These are phyloP conservation scores for Arachnopeziza araneosa DNA, from an alignment of 2,329 filamentous ascomycete species.

Conservation along the genomic window DNA sequence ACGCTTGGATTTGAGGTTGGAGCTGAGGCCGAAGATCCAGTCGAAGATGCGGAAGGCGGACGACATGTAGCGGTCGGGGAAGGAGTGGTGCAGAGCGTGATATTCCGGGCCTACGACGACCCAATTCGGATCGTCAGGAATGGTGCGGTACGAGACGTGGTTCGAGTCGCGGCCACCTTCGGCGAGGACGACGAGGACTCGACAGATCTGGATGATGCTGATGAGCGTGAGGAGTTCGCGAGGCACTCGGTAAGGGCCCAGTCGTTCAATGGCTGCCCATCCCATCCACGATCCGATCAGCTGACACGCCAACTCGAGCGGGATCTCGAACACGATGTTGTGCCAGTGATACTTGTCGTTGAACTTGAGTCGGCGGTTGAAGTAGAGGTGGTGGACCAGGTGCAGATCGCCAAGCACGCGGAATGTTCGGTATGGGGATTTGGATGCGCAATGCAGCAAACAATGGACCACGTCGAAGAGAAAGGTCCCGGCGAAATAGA, in stretches of 20 bases:
- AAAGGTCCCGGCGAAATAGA: conserved; percentile 13
- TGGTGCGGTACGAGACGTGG: conserved; percentile 7
- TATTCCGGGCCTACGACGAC: conserved; percentile 15
- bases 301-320: conserved; percentile 12
- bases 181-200: conserved; percentile 8
- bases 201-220: conserved; percentile 3
- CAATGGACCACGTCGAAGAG: conserved; percentile 15
- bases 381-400: conserved; percentile 15
- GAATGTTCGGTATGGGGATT: conserved; percentile 8
- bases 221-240: conserved; percentile 5
- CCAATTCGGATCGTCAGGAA: conserved; percentile 14
- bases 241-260: conserved; percentile 3
- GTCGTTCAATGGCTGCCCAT: background rate
- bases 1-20: conserved; percentile 5
- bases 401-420: conserved; percentile 14
- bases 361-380: conserved; percentile 15
- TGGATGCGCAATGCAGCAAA: conserved; percentile 11
- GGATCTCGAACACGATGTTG: conserved; percentile 12
- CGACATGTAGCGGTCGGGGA: conserved; percentile 14
- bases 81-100: conserved; percentile 15
- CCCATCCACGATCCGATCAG: conserved; percentile 11
- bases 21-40: conserved; percentile 9
- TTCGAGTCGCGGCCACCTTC: conserved; percentile 14
- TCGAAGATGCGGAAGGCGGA: conserved; percentile 14
- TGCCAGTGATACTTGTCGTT: conserved; percentile 11